Conservation (phyloP, 371 early-diverging fungal species). For the Saksenaea vasiformis region DNA sequence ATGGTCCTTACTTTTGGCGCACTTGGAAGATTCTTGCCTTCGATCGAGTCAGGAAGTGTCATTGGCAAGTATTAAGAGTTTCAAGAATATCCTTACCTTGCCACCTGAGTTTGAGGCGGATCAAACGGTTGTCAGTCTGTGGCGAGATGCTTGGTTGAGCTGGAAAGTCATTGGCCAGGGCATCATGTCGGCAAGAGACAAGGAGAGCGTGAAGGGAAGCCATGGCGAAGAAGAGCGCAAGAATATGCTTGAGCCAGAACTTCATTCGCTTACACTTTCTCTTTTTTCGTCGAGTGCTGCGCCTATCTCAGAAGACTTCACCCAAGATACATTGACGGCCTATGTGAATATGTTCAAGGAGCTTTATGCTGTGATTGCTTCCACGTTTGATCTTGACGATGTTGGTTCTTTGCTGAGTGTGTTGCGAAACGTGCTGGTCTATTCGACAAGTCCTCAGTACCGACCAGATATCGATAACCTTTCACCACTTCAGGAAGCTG, state of each 20-base stretch:
- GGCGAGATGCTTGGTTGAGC: conserved; percentile 73
- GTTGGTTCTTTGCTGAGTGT: conserved; percentile 56
- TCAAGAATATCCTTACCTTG: conserved; percentile 58
- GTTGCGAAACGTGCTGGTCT: conserved; percentile 57
- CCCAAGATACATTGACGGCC: conserved; percentile 78
- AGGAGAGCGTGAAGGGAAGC: neutral
- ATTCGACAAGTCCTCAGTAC: conserved; percentile 57
- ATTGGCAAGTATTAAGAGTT: conserved; percentile 71
- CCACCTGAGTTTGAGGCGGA: conserved; percentile 37
- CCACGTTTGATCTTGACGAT: conserved; percentile 55
- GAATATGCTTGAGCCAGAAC: conserved; percentile 25
- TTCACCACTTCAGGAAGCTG: conserved; percentile 62
- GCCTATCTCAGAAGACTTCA: conserved; percentile 54
- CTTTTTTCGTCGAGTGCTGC: conserved; percentile 36
- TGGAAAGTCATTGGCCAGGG: conserved; percentile 80
- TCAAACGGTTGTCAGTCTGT: conserved; percentile 41
- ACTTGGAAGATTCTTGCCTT: conserved; percentile 73
- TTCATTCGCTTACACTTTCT: conserved; percentile 37
- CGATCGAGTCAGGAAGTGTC: conserved; percentile 78
- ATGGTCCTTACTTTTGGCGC: conserved; percentile 71
- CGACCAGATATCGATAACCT: conserved; percentile 56
- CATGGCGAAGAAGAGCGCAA: conserved; percentile 2
- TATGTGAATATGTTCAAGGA: conserved; percentile 67
- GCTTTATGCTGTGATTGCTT: conserved; percentile 59
- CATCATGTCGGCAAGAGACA: conserved; percentile 26